These are phyloP conservation scores for Skeletonema marinoi DNA, from an alignment of 108 stramenopile species.

Conservation along the genomic window DNA sequence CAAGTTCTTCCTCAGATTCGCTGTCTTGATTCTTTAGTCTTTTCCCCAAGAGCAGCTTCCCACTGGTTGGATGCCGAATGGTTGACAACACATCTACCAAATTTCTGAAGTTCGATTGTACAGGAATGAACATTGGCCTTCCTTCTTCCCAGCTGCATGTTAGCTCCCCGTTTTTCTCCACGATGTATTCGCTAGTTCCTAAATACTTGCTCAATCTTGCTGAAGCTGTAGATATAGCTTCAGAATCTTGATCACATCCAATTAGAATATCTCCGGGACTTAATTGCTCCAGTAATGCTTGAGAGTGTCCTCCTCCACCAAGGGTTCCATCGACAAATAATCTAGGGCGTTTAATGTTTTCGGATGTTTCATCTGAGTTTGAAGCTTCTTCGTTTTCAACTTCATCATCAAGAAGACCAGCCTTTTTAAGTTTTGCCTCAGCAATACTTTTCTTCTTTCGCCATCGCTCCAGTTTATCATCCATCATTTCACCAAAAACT, in stretches of 20 bases:
- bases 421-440: constrained; percentile 36
- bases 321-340: constrained; percentile 87
- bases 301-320: constrained; percentile 89
- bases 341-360: constrained; percentile 29
- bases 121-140: constrained; percentile 66
- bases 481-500: constrained; percentile 30
- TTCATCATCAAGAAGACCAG: constrained; percentile 25
- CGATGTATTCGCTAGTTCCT: constrained; percentile 51
- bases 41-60: constrained; percentile 29
- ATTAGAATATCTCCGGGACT: constrained; percentile 72
- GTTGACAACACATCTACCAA: constrained; percentile 51
- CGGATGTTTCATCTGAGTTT: constrained; percentile 5
- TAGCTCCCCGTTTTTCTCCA: constrained; percentile 15
- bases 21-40: constrained; percentile 10
- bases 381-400: constrained; percentile 9
- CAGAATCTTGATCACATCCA: constrained; percentile 84
- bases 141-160: constrained; percentile 35
- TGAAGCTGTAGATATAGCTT: constrained; percentile 69
- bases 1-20: constrained; percentile 14
- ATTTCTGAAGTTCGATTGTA: constrained; percentile 51
- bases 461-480: constrained; percentile 27
- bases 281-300: constrained; percentile 64
- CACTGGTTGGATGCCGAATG: constrained; percentile 37
- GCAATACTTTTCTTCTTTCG: constrained; percentile 36
- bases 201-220: constrained; percentile 56